Percentiles rank a stretch among this genome's conserved stretches.
Conservation (phyloP, 352 stramenopile genomes). For the Lagenidium giganteum region DNA sequence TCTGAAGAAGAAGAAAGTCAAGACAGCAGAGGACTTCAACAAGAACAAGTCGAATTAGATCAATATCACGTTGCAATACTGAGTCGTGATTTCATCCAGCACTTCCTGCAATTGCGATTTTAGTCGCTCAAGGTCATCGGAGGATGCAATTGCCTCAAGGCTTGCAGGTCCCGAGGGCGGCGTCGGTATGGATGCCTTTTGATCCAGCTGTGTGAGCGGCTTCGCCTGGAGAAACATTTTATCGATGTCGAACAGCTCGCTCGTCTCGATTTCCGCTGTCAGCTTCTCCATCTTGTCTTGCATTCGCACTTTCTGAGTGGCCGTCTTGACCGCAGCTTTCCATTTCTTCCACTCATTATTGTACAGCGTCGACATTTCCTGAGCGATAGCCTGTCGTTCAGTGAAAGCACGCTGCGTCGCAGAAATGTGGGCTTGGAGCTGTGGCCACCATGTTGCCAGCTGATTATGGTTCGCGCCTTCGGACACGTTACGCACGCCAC, state of each 20-base stretch:
- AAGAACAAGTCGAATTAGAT: too few species aligned
- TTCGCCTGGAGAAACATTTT: conserved; percentile 34
- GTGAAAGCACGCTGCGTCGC: conserved; percentile 24
- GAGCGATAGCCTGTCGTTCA: conserved; percentile 13
- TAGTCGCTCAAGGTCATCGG: conserved; percentile 30
- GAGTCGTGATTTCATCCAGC: conserved; percentile 37
- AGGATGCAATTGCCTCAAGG: too few species aligned
- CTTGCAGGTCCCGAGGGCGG: too few species aligned
- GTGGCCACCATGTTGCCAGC: too few species aligned
- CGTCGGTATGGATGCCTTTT: too few species aligned
- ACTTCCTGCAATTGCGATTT: conserved; percentile 40
- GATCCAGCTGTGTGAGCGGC: background rate
- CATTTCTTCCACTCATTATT: conserved; percentile 34
- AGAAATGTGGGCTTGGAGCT: conserved; percentile 23
- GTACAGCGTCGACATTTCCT: conserved; percentile 27
- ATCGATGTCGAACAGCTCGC: conserved; percentile 39
- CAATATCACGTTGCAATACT: conserved; percentile 40
- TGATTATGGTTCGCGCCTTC: too few species aligned
- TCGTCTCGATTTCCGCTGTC: conserved; percentile 25
- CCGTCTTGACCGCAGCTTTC: conserved; percentile 31
- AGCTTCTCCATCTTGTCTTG: conserved; percentile 38
- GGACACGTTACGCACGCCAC: too few species aligned
- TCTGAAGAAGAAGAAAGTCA: conserved; percentile 81
- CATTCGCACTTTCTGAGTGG: conserved; percentile 34
- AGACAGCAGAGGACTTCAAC: conserved; percentile 25